Evolutionary conservation across 495 filamentous ascomycete species (phyloP).

Genomic region (Trypethelium eluteriae): DNA sequence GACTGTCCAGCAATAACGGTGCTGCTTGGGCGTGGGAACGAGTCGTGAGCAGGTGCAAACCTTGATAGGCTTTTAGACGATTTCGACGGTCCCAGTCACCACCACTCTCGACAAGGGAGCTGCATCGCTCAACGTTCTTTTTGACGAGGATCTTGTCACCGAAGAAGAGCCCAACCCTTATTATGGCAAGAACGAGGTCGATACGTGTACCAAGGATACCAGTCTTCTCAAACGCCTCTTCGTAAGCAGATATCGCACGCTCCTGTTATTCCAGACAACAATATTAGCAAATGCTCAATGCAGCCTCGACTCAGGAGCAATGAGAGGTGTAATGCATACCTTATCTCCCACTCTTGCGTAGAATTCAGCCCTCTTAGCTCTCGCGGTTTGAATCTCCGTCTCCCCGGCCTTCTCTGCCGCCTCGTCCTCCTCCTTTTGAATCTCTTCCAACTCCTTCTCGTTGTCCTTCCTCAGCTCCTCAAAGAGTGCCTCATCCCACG

Average conservation of each 20-base stretch:
- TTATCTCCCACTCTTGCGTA: constrained; percentile 92
- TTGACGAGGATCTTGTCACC: constrained; percentile 83
- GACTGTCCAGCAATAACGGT: constrained; percentile 85
- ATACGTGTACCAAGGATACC: constrained; percentile 93
- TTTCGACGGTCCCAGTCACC: constrained; percentile 98
- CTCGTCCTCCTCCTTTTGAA: constrained; percentile 83
- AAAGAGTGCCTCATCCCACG: constrained; percentile 88
- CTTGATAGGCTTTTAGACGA: constrained; percentile 96
- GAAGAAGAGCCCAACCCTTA: constrained; percentile 92
- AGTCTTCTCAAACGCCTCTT: constrained; percentile 88
- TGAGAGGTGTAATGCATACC: constrained; percentile 42
- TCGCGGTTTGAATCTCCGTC: constrained; percentile 84
- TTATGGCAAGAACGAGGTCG: constrained; percentile 89
- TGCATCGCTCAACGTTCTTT: constrained; percentile 86
- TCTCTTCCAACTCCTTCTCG: constrained; percentile 79
- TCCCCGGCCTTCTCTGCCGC: constrained; percentile 78
- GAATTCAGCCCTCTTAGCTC: constrained; percentile 91
- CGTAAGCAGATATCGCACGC: constrained; percentile 82
- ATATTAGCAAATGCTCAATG: constrained; percentile 14
- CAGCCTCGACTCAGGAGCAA: constrained; percentile 6
- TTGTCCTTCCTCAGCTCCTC: constrained; percentile 79
- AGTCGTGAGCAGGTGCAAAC: constrained; percentile 81
- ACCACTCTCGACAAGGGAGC: constrained; percentile 81
- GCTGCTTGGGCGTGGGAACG: constrained; percentile 85
- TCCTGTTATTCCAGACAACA: constrained; percentile 49